Evolutionary conservation across 768 basidiomycete species (phyloP), one percentile per base, ranked within the genome.

Genomic region (Hemileccinum rubropunctum): DNA sequence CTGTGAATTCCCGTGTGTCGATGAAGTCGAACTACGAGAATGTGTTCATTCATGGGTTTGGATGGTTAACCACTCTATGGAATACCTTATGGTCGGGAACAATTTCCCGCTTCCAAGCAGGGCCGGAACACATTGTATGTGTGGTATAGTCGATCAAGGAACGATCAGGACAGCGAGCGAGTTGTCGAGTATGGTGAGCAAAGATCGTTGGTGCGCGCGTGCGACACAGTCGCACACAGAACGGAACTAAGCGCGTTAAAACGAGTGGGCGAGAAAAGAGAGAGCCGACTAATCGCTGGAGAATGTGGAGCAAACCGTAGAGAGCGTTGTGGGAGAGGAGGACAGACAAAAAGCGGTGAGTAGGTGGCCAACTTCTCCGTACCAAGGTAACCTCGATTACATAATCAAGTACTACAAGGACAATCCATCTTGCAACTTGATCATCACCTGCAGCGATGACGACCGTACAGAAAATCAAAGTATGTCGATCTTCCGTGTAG

Each of bases 21-120:
- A 99, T 79, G 63, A 98, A 98, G 77, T 98, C 95, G 62, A 98
- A 98, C 97, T 98, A 55, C 17, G 30, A 45, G 41, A 35, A 38
- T 48, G 18, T 13, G 17, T 45, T 54, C 38, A 49, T n/a, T 52
- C 11, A 11, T 28, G 28, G 37, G 34, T 15, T 46, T 17, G 45
- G 11, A 43, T 12, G 30, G 13, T 37, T 20, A 27, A 39, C n/a
- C 17, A 28, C 12, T 32, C 21, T 48, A 38, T 26, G 34, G 54
- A 76, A 48, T 54, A 93, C 95, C 81, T 98, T 99, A 73, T 98
- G 97, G 74, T 98, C 97, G 47, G 90, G 91, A 39, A 98, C 94
- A 60, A 89, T 81, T 77, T 98, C 97, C 65, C 94, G 81, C 77
- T 98, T 98, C 97, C 95, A 97, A 58, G 89, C 83, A 37, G 87